A percentile compares a stretch with the other conserved stretches of the same genome.
phyloP scores from a whole-genome alignment of 345 rosid species.

The Acer yangbiense region DNA sequence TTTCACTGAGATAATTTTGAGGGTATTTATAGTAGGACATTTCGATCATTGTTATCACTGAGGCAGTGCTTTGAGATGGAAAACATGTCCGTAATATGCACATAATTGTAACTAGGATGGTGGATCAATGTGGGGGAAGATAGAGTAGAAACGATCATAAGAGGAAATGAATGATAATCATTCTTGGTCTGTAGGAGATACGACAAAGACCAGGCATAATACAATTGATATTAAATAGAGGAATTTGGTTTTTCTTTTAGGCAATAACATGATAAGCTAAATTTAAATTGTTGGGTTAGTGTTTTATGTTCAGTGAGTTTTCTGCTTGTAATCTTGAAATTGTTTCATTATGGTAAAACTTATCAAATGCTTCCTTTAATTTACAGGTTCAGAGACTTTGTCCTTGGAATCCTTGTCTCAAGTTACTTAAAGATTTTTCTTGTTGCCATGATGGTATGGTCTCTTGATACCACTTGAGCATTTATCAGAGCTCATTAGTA shows the following conservation, averaged over 20 bases:
- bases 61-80: background rate
- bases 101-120: background rate
- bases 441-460: conserved; percentile 65
- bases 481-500: background rate
- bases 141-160: background rate
- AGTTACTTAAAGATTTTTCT: conserved; percentile 78
- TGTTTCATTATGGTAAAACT: background rate
- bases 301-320: background rate
- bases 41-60: background rate
- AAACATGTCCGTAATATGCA: background rate
- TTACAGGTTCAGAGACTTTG: conserved; percentile 51
- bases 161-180: background rate
- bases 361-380: background rate
- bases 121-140: background rate
- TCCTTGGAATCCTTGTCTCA: conserved; percentile 61
- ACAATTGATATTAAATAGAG: background rate
- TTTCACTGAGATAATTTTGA: background rate
- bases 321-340: background rate
- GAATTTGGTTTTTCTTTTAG: background rate
- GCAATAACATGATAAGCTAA: background rate
- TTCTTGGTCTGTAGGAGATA: background rate
- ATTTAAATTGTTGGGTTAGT: background rate
- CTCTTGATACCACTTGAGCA: conserved; percentile 13
- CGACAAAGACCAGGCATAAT: background rate
- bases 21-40: background rate